Evolutionary conservation across 2,329 filamentous ascomycete species (phyloP).

Genomic region (Sporothrix variecibatus): DNA sequence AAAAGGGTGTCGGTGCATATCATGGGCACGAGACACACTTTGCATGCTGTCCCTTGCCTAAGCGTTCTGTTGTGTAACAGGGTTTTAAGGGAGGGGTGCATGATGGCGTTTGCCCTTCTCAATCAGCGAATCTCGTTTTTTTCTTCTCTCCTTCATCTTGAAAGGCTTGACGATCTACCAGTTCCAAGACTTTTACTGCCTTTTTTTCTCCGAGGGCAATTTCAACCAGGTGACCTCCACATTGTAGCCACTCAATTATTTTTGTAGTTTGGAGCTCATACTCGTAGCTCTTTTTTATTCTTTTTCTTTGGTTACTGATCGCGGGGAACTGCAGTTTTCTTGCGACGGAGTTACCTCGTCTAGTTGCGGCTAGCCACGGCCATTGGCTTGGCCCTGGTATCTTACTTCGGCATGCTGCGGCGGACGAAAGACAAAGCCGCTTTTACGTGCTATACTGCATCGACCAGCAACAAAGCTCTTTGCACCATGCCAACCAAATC

Average conservation of each 20-base stretch:
- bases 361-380: constrained; percentile 14
- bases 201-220: neutral
- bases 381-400: neutral
- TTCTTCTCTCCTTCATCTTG: neutral
- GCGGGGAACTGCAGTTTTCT: neutral
- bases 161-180: neutral
- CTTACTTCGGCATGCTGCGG: neutral
- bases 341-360: neutral
- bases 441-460: neutral
- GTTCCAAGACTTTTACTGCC: neutral
- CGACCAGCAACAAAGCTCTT: neutral
- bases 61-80: neutral
- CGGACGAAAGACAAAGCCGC: constrained; percentile 1
- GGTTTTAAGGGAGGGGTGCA: neutral
- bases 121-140: too few species aligned
- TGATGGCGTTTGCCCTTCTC: neutral
- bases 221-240: neutral
- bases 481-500: neutral
- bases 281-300: neutral
- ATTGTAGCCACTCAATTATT: neutral
- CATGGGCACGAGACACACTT: neutral
- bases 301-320: neutral
- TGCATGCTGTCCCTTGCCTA: neutral
- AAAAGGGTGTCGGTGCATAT: neutral
- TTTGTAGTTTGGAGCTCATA: neutral